Base-by-base conservation (phyloP, 2,329 filamentous ascomycete genomes). In the Aspergillus carbonarius region DNA sequence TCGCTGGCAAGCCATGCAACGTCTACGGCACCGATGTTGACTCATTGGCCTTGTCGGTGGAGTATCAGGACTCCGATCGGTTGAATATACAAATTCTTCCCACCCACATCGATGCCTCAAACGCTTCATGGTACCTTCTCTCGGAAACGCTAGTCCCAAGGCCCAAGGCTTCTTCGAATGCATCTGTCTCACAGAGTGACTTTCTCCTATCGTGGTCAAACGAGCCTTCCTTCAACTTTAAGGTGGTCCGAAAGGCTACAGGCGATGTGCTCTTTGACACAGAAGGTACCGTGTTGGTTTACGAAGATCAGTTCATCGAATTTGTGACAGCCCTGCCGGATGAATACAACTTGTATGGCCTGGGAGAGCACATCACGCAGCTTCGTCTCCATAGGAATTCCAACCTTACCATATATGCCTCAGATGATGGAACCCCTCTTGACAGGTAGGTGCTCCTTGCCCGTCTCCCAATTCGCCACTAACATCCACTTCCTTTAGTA, bases 221-320 rank as follows among this genome's bases (percentile, higher is more conserved):
- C 63, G 77, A 83, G 7, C 83, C 84, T 1, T 80, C 79, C 0
- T 88, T 88, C 70, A 80, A 74, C 60, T 86, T 80, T 72, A 82
- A 74, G 71, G 81, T 83, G 64, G 83, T 76, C 61, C 87, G 77
- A 59, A 81, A 73, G 73, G 88, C 74, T 53, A 86, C 70, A 72
- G 85, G 84, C 0, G 88, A 92, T 68, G 80, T 86, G 0, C 75
- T 93, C 0, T 92, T 92, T 70, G 83, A 84, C 10, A 92, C 89
- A 0, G 74, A 79, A 17, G 86, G 85, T 4, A 84, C 79, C 2
- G 82, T 84, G 10, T 74, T 93, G 13, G 84, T 93, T 0, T 93
- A 85, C 66, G 88, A 92, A 68, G 83, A 92, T 64, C 90, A 93
- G 66, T 93, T 91, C 72, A 83, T 92, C 42, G 90, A 92, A 66